Conservation (phyloP, 768 basidiomycete genomes). For the Trametes cubensis region DNA sequence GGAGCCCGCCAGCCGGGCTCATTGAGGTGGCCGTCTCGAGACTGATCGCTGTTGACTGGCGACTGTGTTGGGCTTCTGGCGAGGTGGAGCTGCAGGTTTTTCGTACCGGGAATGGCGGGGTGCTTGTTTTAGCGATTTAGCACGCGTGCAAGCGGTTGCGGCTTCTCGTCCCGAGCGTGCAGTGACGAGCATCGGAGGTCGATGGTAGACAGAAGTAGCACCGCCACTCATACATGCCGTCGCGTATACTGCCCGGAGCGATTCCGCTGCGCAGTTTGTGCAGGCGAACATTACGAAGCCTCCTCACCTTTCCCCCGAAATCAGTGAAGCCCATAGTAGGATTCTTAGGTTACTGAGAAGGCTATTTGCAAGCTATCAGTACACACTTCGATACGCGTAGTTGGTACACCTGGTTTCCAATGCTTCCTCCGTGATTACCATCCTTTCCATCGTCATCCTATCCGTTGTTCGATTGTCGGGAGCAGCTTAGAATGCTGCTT, state of each 20-base stretch:
- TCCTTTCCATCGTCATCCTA: background rate
- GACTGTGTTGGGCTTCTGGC: background rate
- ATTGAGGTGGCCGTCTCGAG: no score
- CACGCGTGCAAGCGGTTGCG: background rate
- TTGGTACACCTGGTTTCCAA: constrained; percentile 1
- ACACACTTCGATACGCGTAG: background rate
- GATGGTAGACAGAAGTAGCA: constrained; percentile 11
- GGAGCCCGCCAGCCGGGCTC: no score
- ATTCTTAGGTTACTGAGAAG: background rate
- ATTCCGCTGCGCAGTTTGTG: background rate
- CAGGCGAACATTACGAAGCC: no score
- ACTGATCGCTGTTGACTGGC: background rate
- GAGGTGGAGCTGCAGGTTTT: constrained; percentile 3
- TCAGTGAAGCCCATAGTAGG: background rate
- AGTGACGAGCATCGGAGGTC: constrained; percentile 2
- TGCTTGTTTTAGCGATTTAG: background rate
- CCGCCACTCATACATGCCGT: constrained; percentile 5
- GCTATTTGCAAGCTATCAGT: constrained; percentile 13
- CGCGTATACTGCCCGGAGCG: background rate
- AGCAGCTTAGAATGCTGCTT: constrained; percentile 55
- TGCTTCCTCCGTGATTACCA: background rate
- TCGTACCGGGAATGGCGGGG: background rate
- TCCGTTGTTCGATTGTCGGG: background rate
- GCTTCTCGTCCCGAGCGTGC: constrained; percentile 1
- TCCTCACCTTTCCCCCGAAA: no score